These are phyloP conservation scores for Raphanus hybrid DNA, from an alignment of 441 rosid species.

Conservation along the genomic window DNA sequence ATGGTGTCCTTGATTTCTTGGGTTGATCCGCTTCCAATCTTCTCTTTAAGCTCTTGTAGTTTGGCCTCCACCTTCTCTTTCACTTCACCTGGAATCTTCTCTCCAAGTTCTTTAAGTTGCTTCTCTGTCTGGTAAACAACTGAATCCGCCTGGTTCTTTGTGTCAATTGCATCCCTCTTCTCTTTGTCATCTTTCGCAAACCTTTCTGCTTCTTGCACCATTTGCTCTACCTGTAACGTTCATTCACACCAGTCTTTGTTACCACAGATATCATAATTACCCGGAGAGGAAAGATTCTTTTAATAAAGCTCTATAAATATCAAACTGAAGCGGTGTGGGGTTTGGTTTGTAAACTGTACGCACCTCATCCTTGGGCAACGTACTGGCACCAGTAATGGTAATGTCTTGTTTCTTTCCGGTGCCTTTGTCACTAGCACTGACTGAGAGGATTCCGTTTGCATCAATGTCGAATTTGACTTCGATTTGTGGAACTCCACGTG, in stretches of 20 bases:
- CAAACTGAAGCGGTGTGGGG: constrained; percentile 54
- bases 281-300: neutral
- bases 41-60: constrained; percentile 80
- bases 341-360: no score
- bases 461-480: constrained; percentile 98
- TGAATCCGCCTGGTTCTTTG: constrained; percentile 95
- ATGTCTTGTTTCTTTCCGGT: constrained; percentile 98
- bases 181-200: constrained; percentile 90
- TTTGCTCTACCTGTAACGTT: constrained; percentile 66
- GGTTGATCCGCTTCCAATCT: constrained; percentile 67
- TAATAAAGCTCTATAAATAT: neutral
- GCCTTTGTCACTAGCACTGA: constrained; percentile 84
- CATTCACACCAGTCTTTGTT: constrained; percentile 13
- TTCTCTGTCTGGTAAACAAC: constrained; percentile 92
- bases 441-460: constrained; percentile 95
- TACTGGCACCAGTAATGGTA: constrained; percentile 97
- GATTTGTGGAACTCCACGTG: constrained; percentile 89
- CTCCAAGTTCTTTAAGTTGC: constrained; percentile 89
- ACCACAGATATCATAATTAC: neutral
- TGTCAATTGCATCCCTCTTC: constrained; percentile 93
- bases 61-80: constrained; percentile 87
- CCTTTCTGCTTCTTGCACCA: constrained; percentile 91
- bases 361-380: constrained; percentile 81
- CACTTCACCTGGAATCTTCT: constrained; percentile 81
- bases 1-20: constrained; percentile 83